A percentile compares a stretch with the other conserved stretches of the same genome.
phyloP scores from a whole-genome alignment of 2,329 filamentous ascomycete genomes.

The Saccharata proteae region DNA sequence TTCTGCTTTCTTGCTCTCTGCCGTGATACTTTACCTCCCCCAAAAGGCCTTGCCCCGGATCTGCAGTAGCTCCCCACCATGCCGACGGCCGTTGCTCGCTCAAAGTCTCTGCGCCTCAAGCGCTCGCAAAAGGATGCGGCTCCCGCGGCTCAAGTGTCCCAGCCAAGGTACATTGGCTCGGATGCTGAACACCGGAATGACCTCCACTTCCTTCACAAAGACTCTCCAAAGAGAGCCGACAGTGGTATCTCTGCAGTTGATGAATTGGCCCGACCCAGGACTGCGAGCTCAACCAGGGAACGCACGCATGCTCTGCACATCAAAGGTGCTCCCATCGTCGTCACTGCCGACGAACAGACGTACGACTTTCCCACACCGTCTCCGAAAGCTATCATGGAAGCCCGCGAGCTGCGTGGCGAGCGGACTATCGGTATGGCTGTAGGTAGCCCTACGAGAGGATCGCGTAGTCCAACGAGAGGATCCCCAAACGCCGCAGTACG shows the following conservation, averaged over 20 bases:
- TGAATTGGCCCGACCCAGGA: constrained; percentile 21
- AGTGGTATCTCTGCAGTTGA: constrained; percentile 21
- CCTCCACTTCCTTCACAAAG: constrained; percentile 1
- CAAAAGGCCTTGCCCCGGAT: too few species aligned
- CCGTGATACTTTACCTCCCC: too few species aligned
- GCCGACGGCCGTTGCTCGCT: constrained; percentile 25
- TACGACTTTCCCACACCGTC: constrained; percentile 17
- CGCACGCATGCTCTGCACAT: constrained; percentile 23
- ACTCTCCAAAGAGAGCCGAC: constrained; percentile 6
- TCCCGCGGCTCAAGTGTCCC: constrained; percentile 1
- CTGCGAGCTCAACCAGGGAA: constrained; percentile 21
- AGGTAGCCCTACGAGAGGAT: constrained; percentile 23
- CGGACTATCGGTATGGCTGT: constrained; percentile 25
- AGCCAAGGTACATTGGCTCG: constrained; percentile 1
- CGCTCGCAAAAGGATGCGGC: constrained; percentile 5
- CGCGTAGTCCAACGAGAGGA: too few species aligned
- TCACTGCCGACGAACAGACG: constrained; percentile 14
- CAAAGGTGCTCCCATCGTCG: constrained; percentile 18
- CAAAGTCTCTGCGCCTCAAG: constrained; percentile 16
- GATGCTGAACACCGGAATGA: constrained; percentile 2
- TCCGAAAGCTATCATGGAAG: constrained; percentile 19
- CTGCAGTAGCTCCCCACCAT: too few species aligned
- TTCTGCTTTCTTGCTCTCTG: too few species aligned
- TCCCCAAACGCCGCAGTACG: constrained; percentile 13
- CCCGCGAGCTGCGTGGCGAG: constrained; percentile 16